Percentiles rank a stretch among this genome's conserved stretches.
phyloP scores from a whole-genome alignment of 1,284 basidiomycete genomes.

The Puccinia novopanici region DNA sequence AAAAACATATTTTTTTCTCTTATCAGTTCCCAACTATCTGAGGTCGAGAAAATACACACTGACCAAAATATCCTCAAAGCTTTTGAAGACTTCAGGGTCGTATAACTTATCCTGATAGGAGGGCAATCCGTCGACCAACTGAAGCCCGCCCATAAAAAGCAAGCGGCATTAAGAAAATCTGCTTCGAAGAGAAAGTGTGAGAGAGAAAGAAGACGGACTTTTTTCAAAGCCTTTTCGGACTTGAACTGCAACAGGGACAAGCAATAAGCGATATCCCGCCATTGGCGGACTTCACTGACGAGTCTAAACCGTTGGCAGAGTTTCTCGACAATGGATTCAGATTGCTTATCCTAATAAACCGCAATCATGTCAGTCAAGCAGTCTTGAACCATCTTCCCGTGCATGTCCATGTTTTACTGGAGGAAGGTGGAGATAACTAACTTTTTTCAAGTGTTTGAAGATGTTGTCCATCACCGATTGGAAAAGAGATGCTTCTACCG shows the following conservation, averaged over 20 bases:
- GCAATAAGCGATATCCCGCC: slow-evolving; percentile 96
- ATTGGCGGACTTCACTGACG: slow-evolving; percentile 84
- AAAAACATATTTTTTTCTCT: no score
- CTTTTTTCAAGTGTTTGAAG: slow-evolving; percentile 94
- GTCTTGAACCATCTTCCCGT: not conserved
- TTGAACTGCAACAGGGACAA: slow-evolving; percentile 93
- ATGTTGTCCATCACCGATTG: slow-evolving; percentile 92
- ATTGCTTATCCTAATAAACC: slow-evolving; percentile 73
- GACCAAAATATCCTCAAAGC: slow-evolving; percentile 84
- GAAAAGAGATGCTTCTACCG: slow-evolving; percentile 89
- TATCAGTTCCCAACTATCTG: no score
- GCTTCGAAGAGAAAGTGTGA: not conserved
- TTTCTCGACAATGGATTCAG: slow-evolving; percentile 90
- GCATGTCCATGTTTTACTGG: no score
- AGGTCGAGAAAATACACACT: not conserved
- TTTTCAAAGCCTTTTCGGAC: slow-evolving; percentile 92
- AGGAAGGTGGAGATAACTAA: not conserved
- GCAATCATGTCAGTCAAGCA: not conserved
- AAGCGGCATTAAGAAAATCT: not conserved
- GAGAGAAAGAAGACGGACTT: slow-evolving; percentile 73
- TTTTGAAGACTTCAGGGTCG: slow-evolving; percentile 76
- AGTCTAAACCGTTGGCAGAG: slow-evolving; percentile 90
- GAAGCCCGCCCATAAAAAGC: not conserved
- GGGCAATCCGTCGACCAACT: slow-evolving; percentile 63
- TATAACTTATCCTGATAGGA: slow-evolving; percentile 95